Percentiles rank a stretch among this genome's conserved stretches.
These are phyloP conservation scores for Globisporangium irregulare DNA, from an alignment of 352 stramenopile genomes.

Conservation along the genomic window DNA sequence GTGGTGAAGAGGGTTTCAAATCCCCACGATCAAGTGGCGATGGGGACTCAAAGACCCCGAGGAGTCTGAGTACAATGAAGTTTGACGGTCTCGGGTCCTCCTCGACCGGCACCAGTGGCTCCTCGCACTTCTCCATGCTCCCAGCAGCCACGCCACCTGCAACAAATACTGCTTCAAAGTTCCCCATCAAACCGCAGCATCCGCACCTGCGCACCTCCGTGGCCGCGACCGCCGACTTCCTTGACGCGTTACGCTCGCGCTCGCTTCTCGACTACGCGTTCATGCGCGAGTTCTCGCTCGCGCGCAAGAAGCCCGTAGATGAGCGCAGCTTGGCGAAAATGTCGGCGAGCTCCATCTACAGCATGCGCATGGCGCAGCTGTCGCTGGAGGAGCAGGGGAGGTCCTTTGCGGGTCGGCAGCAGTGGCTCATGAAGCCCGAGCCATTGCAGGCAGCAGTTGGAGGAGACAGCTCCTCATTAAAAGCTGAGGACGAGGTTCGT, in stretches of 20 bases:
- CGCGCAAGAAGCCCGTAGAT: constrained; percentile 27
- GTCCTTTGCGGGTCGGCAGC: constrained; percentile 11
- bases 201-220: constrained; percentile 12
- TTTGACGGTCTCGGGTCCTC: background rate
- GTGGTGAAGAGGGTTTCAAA: background rate
- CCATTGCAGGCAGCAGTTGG: background rate
- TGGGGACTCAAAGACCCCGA: background rate
- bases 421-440: constrained; percentile 16
- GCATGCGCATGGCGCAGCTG: constrained; percentile 40
- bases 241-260: constrained; percentile 32
- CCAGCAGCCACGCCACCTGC: background rate
- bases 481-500: background rate
- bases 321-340: constrained; percentile 43
- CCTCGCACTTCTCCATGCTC: constrained; percentile 12
- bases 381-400: constrained; percentile 31
- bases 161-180: constrained; percentile 1
- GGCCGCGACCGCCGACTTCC: constrained; percentile 19
- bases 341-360: constrained; percentile 39
- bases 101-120: background rate
- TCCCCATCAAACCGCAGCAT: constrained; percentile 16
- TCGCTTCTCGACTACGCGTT: constrained; percentile 50
- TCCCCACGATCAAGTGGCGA: background rate
- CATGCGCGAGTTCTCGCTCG: constrained; percentile 52
- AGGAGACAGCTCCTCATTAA: background rate
- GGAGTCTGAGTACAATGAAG: constrained; percentile 14